Evolutionary conservation across 2,329 filamentous ascomycete species (phyloP), one percentile per base, ranked within the genome.

Genomic region (Salinomyces thailandicus): DNA sequence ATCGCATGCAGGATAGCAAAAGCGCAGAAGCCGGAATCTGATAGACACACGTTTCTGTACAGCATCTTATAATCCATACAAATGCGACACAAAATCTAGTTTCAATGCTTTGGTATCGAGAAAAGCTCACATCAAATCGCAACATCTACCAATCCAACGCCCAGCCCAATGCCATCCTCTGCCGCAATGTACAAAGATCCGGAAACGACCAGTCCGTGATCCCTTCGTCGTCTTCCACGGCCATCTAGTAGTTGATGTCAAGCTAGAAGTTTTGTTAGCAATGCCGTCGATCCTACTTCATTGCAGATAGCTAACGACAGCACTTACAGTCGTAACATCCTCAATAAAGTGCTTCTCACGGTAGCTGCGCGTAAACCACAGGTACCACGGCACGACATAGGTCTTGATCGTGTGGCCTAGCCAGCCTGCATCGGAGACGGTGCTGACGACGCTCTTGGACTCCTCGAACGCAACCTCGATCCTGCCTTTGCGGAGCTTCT

Each of bases 381-480:
- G 43, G 52, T 62, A 67, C 63, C 63, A 67, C 30, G 63, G 63
- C n/a, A 66, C 55, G 30, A 67, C 45, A 37, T 56, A 60, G 30
- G 59, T 64, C 55, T 66, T 66, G 34, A 67, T 60, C 37, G 52
- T 59, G 45, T 66, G 62, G 7, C 62, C 62, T 14, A 64, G 38
- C 61, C 62, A 65, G 8, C 62, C 62, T 4, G 62, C 61, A 41
- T 67, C 62, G 14, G 59, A 59, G 9, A 66, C 62, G 5, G 63
- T 64, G 42, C 55, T 61, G 2, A 67, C 61, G 17, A 67, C 63
- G 31, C 56, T 62, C 51, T 63, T 62, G 30, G 58, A 64, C 49
- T 69, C 64, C 14, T 65, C 60, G 47, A 65, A 69, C 2, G 65
- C 61, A 11, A 46, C 53, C 24, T 67, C 62, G 38, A 70, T 68